Percentiles rank a stretch among this genome's conserved stretches.
Evolutionary conservation across 2,329 filamentous ascomycete species (phyloP).

Genomic region (Aspergillus terreus): DNA sequence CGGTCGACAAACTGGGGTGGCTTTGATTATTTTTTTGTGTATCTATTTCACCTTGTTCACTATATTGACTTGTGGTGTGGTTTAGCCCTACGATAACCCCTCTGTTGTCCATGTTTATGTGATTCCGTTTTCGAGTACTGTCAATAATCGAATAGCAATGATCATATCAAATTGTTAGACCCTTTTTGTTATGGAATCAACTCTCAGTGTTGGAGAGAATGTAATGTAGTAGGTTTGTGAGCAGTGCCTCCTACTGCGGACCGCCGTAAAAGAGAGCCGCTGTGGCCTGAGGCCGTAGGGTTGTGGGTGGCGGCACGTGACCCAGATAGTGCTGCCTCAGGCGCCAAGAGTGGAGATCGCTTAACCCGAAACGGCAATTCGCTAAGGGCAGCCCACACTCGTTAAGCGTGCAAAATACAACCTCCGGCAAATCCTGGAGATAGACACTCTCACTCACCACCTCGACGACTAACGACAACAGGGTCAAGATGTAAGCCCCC

Average conservation of each 20-base stretch:
- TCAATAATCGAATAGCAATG: constrained; percentile 1
- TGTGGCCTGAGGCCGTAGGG: neutral
- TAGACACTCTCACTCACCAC: constrained; percentile 40
- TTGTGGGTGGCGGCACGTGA: too few species aligned
- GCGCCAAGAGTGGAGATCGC: constrained; percentile 4
- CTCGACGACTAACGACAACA: constrained; percentile 47
- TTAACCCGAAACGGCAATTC: constrained; percentile 20
- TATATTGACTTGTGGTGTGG: neutral
- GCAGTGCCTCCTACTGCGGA: too few species aligned
- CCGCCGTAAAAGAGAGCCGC: neutral
- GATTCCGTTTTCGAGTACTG: neutral
- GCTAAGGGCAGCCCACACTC: constrained; percentile 44
- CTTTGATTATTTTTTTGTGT: constrained; percentile 7
- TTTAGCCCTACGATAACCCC: constrained; percentile 7
- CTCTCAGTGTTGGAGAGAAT: too few species aligned
- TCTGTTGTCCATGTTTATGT: constrained; percentile 2
- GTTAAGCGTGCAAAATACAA: constrained; percentile 39
- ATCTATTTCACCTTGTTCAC: constrained; percentile 2
- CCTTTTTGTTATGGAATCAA: too few species aligned
- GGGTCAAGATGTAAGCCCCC: constrained; percentile 46
- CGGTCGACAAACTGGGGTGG: constrained; percentile 8
- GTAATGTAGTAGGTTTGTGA: neutral
- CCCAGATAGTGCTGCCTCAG: constrained; percentile 9
- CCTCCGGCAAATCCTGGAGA: constrained; percentile 32
- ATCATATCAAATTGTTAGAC: too few species aligned